Evolutionary conservation across 164 flowering plant genomes (phyloP).

Genomic region (Macadamia integrifolia): DNA sequence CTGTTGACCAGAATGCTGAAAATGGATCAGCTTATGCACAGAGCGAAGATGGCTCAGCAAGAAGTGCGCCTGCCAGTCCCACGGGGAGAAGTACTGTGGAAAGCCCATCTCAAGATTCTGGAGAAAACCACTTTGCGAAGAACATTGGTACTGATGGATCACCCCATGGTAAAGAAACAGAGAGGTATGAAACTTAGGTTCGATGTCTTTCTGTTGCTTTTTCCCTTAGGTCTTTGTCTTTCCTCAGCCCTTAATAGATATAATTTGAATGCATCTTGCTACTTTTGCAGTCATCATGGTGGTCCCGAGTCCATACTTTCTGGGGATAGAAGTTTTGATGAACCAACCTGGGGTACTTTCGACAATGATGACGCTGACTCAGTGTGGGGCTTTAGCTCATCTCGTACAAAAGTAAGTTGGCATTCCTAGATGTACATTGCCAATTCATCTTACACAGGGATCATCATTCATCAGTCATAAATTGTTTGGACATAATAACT

Average conservation of each 20-base stretch:
- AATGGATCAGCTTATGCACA: slow-evolving; percentile 34
- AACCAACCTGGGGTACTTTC: slow-evolving; percentile 73
- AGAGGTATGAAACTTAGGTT: slow-evolving; percentile 36
- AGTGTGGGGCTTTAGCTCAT: slow-evolving; percentile 73
- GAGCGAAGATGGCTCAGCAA: slow-evolving; percentile 44
- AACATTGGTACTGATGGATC: slow-evolving; percentile 37
- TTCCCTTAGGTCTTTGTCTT: neutral
- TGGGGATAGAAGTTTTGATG: slow-evolving; percentile 63
- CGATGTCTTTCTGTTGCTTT: neutral
- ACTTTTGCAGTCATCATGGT: slow-evolving; percentile 57
- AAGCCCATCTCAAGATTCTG: slow-evolving; percentile 46
- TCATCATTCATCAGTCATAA: neutral
- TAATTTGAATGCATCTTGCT: neutral
- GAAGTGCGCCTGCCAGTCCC: slow-evolving; percentile 57
- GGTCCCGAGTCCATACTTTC: slow-evolving; percentile 52
- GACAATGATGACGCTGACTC: slow-evolving; percentile 89
- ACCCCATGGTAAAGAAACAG: slow-evolving; percentile 45
- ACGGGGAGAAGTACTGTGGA: slow-evolving; percentile 31
- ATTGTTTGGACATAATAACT: too few relatives aligned
- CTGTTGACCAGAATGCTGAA: slow-evolving; percentile 30
- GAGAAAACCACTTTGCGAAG: slow-evolving; percentile 32
- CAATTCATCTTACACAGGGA: neutral
- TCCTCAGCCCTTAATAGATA: neutral
- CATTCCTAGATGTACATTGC: slow-evolving; percentile 1
- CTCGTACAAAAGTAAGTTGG: slow-evolving; percentile 47